Conservation (phyloP, 2,329 filamentous ascomycete genomes). For the Exophiala lecanii-corni region DNA sequence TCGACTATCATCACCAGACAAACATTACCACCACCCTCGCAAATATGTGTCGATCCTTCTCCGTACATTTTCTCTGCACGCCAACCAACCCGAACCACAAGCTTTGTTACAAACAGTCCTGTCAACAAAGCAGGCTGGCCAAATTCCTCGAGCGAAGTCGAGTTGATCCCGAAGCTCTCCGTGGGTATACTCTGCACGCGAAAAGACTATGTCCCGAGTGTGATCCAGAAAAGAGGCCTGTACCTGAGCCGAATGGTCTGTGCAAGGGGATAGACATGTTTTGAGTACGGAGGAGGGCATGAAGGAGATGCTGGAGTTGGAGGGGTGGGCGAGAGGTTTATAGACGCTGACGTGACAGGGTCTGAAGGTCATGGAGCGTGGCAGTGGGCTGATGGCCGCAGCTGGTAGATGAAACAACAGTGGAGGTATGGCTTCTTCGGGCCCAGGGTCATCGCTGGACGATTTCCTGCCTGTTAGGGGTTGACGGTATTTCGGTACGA, state of each 20-base stretch:
- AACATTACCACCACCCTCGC: no score
- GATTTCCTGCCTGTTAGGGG: no score
- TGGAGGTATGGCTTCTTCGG: no score
- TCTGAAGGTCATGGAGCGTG: no score
- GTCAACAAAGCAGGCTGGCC: not conserved
- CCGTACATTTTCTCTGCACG: constrained; percentile 8
- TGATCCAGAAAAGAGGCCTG: constrained; percentile 1
- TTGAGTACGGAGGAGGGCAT: constrained; percentile 5
- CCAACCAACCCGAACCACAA: constrained; percentile 4
- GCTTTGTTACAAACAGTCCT: constrained; percentile 3
- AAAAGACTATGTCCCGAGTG: constrained; percentile 7
- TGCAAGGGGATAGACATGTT: constrained; percentile 2
- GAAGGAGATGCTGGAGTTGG: constrained; percentile 2
- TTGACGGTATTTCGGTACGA: no score
- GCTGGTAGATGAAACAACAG: no score
- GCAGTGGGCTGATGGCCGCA: no score
- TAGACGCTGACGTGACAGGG: no score
- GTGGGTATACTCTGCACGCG: constrained; percentile 5
- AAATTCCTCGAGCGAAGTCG: not conserved
- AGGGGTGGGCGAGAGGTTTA: constrained; percentile 4
- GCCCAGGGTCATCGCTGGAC: no score
- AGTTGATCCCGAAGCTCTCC: not conserved
- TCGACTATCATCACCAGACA: no score
- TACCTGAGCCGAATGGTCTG: constrained; percentile 1
- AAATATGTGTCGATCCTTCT: constrained; percentile 9